A percentile compares a stretch with the other conserved stretches of the same genome.
Evolutionary conservation across 2,329 filamentous ascomycete species (phyloP).

Genomic region (Claviceps maximensis): DNA sequence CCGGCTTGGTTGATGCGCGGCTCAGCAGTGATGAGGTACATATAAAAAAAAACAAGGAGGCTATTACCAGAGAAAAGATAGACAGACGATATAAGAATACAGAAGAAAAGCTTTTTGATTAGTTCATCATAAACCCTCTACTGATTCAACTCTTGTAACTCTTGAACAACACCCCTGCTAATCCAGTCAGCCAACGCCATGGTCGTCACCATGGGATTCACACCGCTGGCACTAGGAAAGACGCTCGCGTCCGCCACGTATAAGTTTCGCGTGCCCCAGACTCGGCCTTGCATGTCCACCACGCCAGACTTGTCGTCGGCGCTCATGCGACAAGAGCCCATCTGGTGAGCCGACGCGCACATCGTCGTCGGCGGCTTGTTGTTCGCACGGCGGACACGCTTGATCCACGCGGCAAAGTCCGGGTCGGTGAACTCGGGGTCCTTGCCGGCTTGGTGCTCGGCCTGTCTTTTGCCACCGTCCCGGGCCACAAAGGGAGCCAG

Average conservation of each 20-base stretch:
- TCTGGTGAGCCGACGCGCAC: conserved; percentile 68
- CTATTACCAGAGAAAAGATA: no score
- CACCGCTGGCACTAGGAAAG: conserved; percentile 63
- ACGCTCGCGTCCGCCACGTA: conserved; percentile 65
- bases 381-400: conserved; percentile 31
- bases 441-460: conserved; percentile 10
- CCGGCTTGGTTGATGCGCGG: no score
- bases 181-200: conserved; percentile 61
- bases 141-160: no score
- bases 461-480: conserved; percentile 11
- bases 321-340: conserved; percentile 67
- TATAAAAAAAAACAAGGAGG: no score
- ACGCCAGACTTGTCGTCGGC: conserved; percentile 36
- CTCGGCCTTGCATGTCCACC: conserved; percentile 42
- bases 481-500: conserved; percentile 46
- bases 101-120: no score
- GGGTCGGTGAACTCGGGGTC: conserved; percentile 41
- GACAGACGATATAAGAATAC: no score
- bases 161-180: conserved; percentile 33
- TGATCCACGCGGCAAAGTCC: conserved; percentile 49
- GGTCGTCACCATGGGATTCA: conserved; percentile 69
- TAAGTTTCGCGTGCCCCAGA: conserved; percentile 53
- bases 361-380: conserved; percentile 35
- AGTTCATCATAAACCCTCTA: no score
- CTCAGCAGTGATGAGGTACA: no score